Evolutionary conservation across 441 rosid genomes (phyloP).

Genomic region (Adansonia madagascariensis): DNA sequence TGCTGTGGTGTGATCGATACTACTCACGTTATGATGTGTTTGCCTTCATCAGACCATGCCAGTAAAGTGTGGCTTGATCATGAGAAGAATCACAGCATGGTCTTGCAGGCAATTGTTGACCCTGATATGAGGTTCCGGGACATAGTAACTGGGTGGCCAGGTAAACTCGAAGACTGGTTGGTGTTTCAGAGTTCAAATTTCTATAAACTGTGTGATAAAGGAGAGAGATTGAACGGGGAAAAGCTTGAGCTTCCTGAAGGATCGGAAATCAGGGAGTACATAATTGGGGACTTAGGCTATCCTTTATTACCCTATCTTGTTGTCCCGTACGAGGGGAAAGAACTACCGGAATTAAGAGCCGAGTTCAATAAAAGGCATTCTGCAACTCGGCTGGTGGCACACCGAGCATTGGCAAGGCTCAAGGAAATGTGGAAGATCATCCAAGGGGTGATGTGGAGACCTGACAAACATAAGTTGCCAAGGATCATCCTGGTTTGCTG

Average conservation of each 20-base stretch:
- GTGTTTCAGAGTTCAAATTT: slow-evolving; percentile 57
- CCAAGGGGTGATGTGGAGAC: slow-evolving; percentile 74
- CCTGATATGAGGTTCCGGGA: slow-evolving; percentile 69
- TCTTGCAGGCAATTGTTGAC: slow-evolving; percentile 66
- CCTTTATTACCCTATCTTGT: slow-evolving; percentile 69
- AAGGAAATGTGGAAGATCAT: slow-evolving; percentile 72
- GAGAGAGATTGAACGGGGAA: slow-evolving; percentile 54
- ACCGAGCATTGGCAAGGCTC: slow-evolving; percentile 54
- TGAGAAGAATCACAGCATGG: slow-evolving; percentile 68
- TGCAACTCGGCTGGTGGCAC: slow-evolving; percentile 53
- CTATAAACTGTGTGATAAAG: slow-evolving; percentile 50
- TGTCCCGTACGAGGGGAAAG: slow-evolving; percentile 54
- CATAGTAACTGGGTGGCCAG: slow-evolving; percentile 80
- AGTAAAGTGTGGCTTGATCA: slow-evolving; percentile 55
- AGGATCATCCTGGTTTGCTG: slow-evolving; percentile 76
- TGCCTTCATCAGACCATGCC: slow-evolving; percentile 55
- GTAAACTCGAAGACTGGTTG: slow-evolving; percentile 51
- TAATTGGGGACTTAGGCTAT: slow-evolving; percentile 62
- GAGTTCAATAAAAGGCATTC: slow-evolving; percentile 55
- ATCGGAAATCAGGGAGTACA: slow-evolving; percentile 59
- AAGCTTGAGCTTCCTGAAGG: slow-evolving; percentile 41
- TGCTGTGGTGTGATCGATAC: slow-evolving; percentile 68
- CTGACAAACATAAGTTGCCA: slow-evolving; percentile 63
- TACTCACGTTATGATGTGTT: slow-evolving; percentile 61
- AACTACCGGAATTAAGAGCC: slow-evolving; percentile 38